Evolutionary conservation across 2,329 filamentous ascomycete genomes (phyloP).

Genomic region (Fusarium palustre): DNA sequence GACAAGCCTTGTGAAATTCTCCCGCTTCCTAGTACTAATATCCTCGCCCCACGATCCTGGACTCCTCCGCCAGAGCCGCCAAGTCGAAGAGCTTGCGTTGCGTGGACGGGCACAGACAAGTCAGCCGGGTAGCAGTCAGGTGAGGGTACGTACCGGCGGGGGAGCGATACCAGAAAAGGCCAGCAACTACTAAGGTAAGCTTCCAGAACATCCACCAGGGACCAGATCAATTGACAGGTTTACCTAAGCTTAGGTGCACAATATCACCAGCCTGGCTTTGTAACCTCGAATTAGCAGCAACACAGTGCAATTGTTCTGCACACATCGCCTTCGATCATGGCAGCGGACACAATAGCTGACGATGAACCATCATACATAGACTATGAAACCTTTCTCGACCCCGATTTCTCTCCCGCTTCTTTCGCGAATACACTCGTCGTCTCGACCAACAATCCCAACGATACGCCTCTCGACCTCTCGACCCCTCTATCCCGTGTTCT

Average conservation of each 20-base stretch:
- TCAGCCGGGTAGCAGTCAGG: conserved; percentile 19
- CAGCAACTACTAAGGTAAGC: no score
- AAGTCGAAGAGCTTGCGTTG: conserved; percentile 24
- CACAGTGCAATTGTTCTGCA: not conserved
- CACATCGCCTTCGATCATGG: conserved; percentile 7
- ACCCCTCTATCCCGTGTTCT: conserved; percentile 93
- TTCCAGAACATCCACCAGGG: conserved; percentile 42
- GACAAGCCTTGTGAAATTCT: conserved; percentile 2
- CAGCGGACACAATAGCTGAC: conserved; percentile 31
- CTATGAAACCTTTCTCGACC: conserved; percentile 89
- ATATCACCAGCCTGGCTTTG: conserved; percentile 3
- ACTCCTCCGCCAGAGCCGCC: conserved; percentile 18
- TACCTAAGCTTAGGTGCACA: conserved; percentile 3
- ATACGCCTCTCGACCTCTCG: conserved; percentile 90
- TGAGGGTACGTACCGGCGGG: conserved; percentile 40
- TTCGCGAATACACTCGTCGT: conserved; percentile 93
- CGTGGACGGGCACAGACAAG: not conserved
- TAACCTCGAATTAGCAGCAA: not conserved
- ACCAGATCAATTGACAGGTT: conserved; percentile 11
- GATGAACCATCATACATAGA: conserved; percentile 89
- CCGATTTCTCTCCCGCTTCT: conserved; percentile 80
- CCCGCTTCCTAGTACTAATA: conserved; percentile 24
- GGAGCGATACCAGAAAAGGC: conserved; percentile 45
- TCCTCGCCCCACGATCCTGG: conserved; percentile 17
- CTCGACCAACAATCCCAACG: conserved; percentile 90